These are phyloP conservation scores for Termitomyces sp. DNA, from an alignment of 768 basidiomycete species.

Conservation along the genomic window DNA sequence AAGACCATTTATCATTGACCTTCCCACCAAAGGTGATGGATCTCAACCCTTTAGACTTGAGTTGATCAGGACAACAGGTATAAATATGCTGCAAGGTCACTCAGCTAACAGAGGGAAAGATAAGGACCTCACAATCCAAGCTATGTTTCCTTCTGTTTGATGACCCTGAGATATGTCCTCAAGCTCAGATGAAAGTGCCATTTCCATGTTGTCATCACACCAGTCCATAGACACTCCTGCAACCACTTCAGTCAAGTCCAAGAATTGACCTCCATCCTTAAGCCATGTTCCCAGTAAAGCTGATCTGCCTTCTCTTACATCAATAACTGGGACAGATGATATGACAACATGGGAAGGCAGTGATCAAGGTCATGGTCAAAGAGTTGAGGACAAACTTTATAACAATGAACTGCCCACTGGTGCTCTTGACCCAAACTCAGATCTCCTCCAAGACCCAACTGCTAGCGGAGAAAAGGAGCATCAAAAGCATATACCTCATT, in stretches of 20 bases:
- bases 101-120: slow-evolving; percentile 37
- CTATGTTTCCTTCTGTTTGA: slow-evolving; percentile 32
- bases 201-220: slow-evolving; percentile 44
- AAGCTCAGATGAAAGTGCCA: slow-evolving; percentile 47
- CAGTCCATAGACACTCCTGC: slow-evolving; percentile 46
- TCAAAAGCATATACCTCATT: slow-evolving; percentile 63
- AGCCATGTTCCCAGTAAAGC: slow-evolving; percentile 32
- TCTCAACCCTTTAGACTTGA: slow-evolving; percentile 43
- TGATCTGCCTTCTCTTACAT: slow-evolving; percentile 50
- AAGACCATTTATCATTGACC: slow-evolving; percentile 60
- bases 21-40: slow-evolving; percentile 50
- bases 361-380: slow-evolving; percentile 27
- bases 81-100: slow-evolving; percentile 35
- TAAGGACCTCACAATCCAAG: slow-evolving; percentile 63
- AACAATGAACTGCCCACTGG: slow-evolving; percentile 49
- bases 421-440: slow-evolving; percentile 41
- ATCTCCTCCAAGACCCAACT: slow-evolving; percentile 38
- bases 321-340: slow-evolving; percentile 47
- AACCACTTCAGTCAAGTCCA: slow-evolving; percentile 46
- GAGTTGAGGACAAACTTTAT: slow-evolving; percentile 52
- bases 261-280: slow-evolving; percentile 28
- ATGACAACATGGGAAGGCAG: slow-evolving; percentile 60
- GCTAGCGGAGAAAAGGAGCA: slow-evolving; percentile 46
- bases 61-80: slow-evolving; percentile 31
- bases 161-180: slow-evolving; percentile 38